Conservation (phyloP, 257 asterid genomes). For the Echium plantagineum region DNA sequence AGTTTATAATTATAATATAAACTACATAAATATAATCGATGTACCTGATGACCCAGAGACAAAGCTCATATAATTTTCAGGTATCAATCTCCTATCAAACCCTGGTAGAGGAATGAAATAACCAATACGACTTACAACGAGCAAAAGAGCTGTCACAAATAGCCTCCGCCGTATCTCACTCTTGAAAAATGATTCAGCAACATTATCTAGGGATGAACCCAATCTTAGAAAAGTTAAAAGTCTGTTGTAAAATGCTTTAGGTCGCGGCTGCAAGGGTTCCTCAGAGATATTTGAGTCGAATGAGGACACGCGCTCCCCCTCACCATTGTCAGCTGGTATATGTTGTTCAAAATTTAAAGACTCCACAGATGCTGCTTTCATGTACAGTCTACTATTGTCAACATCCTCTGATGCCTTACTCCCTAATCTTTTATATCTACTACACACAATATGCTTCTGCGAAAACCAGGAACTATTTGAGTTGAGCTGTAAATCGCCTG, state of each 20-base stretch:
- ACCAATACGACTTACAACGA: slow-evolving; percentile 76
- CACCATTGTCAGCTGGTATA: slow-evolving; percentile 20
- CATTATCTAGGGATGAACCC: slow-evolving; percentile 65
- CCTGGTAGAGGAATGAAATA: slow-evolving; percentile 93
- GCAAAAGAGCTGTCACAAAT: slow-evolving; percentile 68
- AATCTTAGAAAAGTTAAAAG: slow-evolving; percentile 52
- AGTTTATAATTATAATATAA: no score
- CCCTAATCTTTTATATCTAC: slow-evolving; percentile 18
- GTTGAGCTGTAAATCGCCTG: slow-evolving; percentile 18
- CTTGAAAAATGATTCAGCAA: slow-evolving; percentile 86
- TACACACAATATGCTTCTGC: slow-evolving; percentile 12
- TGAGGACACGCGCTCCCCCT: slow-evolving; percentile 14
- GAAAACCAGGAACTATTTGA: slow-evolving; percentile 20
- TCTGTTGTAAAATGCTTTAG: slow-evolving; percentile 52
- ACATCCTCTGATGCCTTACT: slow-evolving; percentile 9
- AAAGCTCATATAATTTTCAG: slow-evolving; percentile 79
- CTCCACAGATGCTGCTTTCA: slow-evolving; percentile 46
- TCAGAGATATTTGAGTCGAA: slow-evolving; percentile 13
- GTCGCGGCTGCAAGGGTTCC: slow-evolving; percentile 20
- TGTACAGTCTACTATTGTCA: slow-evolving; percentile 14
- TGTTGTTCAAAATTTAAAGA: slow-evolving; percentile 34
- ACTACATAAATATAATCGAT: slow-evolving; percentile 7
- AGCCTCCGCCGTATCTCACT: slow-evolving; percentile 94
- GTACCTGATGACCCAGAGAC: slow-evolving; percentile 81
- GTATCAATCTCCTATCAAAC: slow-evolving; percentile 86